These are phyloP conservation scores for Mortierella sp. DNA, from an alignment of 371 early-diverging fungal genomes.

Conservation along the genomic window DNA sequence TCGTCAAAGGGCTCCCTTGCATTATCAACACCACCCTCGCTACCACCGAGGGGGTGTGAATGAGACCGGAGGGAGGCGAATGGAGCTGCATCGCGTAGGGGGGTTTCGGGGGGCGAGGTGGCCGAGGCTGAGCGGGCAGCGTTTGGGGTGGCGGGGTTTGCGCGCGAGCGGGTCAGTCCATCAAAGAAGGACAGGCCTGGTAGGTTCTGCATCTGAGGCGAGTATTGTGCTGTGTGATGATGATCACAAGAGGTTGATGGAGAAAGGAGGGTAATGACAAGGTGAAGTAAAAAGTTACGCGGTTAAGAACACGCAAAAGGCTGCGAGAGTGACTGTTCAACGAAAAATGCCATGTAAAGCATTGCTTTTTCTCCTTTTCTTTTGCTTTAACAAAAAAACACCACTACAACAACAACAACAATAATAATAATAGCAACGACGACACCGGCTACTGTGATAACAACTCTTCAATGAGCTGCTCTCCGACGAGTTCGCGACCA, in stretches of 20 bases:
- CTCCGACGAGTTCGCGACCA: too few relatives aligned
- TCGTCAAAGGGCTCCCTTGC: constrained; percentile 12
- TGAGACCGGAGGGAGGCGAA: constrained; percentile 21
- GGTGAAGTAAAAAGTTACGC: too few relatives aligned
- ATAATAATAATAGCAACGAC: too few relatives aligned
- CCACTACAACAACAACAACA: too few relatives aligned
- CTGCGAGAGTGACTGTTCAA: too few relatives aligned
- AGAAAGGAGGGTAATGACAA: neutral
- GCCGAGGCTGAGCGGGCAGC: neutral
- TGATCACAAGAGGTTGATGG: neutral
- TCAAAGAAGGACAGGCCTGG: constrained; percentile 54
- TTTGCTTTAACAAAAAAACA: too few relatives aligned
- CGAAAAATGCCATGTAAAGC: too few relatives aligned
- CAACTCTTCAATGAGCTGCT: too few relatives aligned
- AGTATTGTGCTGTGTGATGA: neutral
- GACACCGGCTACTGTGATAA: too few relatives aligned
- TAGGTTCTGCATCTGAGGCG: constrained; percentile 42
- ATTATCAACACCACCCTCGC: neutral
- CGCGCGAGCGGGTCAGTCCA: constrained; percentile 41
- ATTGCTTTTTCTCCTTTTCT: too few relatives aligned
- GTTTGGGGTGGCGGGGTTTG: neutral
- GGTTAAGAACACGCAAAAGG: too few relatives aligned
- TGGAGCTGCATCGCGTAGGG: constrained; percentile 30
- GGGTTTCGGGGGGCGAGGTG: constrained; percentile 21
- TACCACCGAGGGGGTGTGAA: constrained; percentile 8